Evolutionary conservation across 495 filamentous ascomycete genomes (phyloP), one percentile per base, ranked within the genome.

Genomic region (Podospora comata): DNA sequence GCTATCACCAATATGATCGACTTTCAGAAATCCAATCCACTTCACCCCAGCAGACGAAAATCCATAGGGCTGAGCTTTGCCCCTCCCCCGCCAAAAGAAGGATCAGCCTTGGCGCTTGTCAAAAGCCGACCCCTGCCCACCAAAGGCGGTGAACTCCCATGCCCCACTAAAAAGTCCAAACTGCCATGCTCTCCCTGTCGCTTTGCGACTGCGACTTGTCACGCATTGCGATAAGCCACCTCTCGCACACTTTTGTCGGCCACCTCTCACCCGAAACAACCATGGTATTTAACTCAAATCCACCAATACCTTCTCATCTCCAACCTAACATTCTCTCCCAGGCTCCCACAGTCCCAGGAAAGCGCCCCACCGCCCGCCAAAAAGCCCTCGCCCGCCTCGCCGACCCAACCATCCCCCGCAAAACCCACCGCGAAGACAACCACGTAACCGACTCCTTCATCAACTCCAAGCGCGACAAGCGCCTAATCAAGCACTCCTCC

Each of bases 381-480:
- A 78, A 76, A 57, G 73, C 73, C 53, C 70, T 68, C 67, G 66
- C 66, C 30, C 76, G 78, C 56, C 73, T 79, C 44, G 70, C 74
- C 68, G 75, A 74, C 71, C 71, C 74, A 4, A 70, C 72, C 39
- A 65, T 75, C 19, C 80, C 79, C 32, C 81, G 78, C 70, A 79
- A 80, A 71, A 75, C 78, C 5, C 78, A 80, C 67, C 79, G 82
- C 55, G 72, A 76, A 2, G 69, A 80, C 65, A 79, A 82, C 67
- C 66, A 74, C 5, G 73, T 75, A 2, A 65, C 73, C 11, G 79
- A 82, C 75, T 54, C 65, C 62, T 90, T 90, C 76, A 81, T 85
- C 64, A 85, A 84, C 69, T 83, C 84, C 64, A 97, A 96, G 77
- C 87, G 84, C 73, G 90, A 92, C 79, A 95, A 93, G 78, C 90